Evolutionary conservation across 139 green algal genomes (phyloP), one percentile per base, ranked within the genome.

Genomic region (Chlorella vulgaris): DNA sequence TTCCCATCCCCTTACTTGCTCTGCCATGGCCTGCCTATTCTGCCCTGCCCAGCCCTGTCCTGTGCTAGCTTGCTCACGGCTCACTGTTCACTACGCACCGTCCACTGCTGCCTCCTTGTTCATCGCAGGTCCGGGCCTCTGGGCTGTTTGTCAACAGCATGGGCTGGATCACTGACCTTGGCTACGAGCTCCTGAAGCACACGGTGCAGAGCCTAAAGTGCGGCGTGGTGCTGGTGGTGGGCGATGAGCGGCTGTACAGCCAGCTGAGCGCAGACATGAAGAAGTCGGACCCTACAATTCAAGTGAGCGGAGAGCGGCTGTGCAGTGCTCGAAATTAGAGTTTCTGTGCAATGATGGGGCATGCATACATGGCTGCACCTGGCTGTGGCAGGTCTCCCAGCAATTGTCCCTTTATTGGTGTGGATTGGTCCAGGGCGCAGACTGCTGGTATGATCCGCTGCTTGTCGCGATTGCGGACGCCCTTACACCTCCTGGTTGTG

Each of bases 61-160:
- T n/a, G n/a, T n/a, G n/a, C n/a, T n/a, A n/a, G n/a, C n/a, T n/a
- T n/a, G n/a, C n/a, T n/a, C n/a, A n/a, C n/a, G 15, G 18, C 31
- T 22, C 28, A 26, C 31, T 15, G 18, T 42, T 40, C 31, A 43
- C 8, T 2, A 26, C 29, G 63, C 38, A 35, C 33, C 28, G 63
- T 26, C 38, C 28, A 24, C 1, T 55, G 67, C 67, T 42, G 19
- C 38, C 36, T 2, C 19, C 19, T 3, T 53, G 36, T 29, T 38
- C 29, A 15, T 28, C 76, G 62, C 80, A 87, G 70, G 90, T 81
- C 0, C 82, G 80, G 28, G 91, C 93, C 21, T 81, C 88, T 2
- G 96, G 96, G 5, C 83, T 95, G 63, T 53, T 99, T 24, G 88
- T 98, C 76, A 99, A 99, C 91, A 98, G 94, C 7, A 95, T 98